Conservation (phyloP, 2,329 filamentous ascomycete species). For the Coleophoma crateriformis region DNA sequence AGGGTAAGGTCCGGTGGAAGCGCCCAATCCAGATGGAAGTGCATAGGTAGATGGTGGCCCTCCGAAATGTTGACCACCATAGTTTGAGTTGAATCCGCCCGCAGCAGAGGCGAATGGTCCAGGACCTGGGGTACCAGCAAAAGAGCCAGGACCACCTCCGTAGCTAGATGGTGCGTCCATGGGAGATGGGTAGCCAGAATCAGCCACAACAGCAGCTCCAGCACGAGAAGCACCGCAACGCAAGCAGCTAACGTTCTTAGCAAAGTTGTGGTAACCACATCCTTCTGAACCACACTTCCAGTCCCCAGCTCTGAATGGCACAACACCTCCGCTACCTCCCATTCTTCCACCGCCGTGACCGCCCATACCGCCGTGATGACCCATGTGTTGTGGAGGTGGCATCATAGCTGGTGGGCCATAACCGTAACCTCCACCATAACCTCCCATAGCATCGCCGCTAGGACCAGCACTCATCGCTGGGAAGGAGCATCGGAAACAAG, state of each 20-base stretch:
- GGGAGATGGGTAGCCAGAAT: constrained; percentile 83
- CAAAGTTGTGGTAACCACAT: constrained; percentile 98
- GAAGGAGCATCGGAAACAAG: constrained; percentile 98
- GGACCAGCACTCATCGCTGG: constrained; percentile 83
- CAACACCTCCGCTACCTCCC: constrained; percentile 76
- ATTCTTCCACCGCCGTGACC: constrained; percentile 62
- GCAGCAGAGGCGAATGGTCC: constrained; percentile 68
- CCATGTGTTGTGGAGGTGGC: constrained; percentile 71
- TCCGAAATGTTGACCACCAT: constrained; percentile 72
- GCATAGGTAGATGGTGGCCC: constrained; percentile 85
- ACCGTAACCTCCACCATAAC: constrained; percentile 57
- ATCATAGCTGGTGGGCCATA: constrained; percentile 75
- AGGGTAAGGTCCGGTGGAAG: constrained; percentile 73
- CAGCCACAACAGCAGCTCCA: constrained; percentile 87
- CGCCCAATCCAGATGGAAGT: constrained; percentile 79
- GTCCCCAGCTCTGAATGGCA: constrained; percentile 96
- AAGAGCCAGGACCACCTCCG: constrained; percentile 81
- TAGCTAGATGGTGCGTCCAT: constrained; percentile 85
- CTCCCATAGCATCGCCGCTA: constrained; percentile 62
- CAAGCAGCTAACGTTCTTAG: constrained; percentile 97
- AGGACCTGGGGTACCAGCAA: constrained; percentile 75
- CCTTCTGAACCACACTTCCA: constrained; percentile 99
- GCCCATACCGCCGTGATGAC: constrained; percentile 47
- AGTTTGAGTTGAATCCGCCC: constrained; percentile 60
- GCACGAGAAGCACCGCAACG: constrained; percentile 93